Evolutionary conservation across 106 monocot species (phyloP).

Genomic region (Cymbidium sinense): DNA sequence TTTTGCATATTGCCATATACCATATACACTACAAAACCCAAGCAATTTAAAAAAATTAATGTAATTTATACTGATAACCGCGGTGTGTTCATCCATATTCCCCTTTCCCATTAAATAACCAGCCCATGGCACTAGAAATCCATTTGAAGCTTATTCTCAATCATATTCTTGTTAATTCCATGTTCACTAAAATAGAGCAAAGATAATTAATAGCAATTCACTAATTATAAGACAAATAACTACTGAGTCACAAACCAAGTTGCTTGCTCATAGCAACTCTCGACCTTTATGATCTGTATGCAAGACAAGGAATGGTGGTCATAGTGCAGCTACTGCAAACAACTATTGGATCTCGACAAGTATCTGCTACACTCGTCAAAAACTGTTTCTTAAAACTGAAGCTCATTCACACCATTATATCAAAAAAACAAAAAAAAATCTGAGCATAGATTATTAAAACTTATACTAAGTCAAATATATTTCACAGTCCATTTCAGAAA

Average conservation of each 20-base stretch:
- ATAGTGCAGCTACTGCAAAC: background rate
- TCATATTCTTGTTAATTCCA: background rate
- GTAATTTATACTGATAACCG: no score
- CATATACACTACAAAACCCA: no score
- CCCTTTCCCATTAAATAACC: background rate
- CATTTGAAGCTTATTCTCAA: background rate
- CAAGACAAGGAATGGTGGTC: background rate
- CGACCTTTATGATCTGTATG: background rate
- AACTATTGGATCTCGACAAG: background rate
- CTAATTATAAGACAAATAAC: background rate
- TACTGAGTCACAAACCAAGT: background rate
- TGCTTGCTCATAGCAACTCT: background rate
- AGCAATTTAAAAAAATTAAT: no score
- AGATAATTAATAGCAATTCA: background rate
- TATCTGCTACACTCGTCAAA: background rate
- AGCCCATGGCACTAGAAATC: background rate
- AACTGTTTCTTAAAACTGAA: background rate
- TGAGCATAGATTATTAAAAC: background rate
- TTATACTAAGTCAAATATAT: no score
- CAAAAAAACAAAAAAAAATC: background rate
- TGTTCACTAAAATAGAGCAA: background rate
- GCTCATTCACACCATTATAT: no score
- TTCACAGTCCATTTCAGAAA: background rate
- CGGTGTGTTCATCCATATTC: no score
- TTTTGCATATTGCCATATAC: no score